A percentile compares a stretch with the other conserved stretches of the same genome.
Conservation (phyloP, 331 rosid genomes). For the Ulmus americana region DNA sequence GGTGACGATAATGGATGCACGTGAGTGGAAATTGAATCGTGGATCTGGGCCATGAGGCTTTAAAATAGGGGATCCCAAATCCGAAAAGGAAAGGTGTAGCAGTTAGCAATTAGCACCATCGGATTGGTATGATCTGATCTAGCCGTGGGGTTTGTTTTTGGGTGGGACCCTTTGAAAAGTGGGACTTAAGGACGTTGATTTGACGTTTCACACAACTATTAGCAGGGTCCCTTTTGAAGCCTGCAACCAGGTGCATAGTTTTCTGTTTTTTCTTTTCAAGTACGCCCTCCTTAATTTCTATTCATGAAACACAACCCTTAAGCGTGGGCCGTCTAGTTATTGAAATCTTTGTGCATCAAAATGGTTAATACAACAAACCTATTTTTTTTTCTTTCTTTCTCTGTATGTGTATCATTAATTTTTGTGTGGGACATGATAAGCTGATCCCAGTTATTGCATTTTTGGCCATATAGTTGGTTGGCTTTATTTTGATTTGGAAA, state of each 20-base stretch:
- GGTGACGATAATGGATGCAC: conserved; percentile 58
- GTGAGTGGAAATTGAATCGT: conserved; percentile 58
- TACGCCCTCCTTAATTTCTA: conserved; percentile 10
- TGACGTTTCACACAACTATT: conserved; percentile 29
- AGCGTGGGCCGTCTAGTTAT: not conserved
- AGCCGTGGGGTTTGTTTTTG: conserved; percentile 14
- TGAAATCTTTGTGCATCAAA: not conserved
- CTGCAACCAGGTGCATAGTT: conserved; percentile 8
- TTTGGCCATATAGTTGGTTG: too few species aligned
- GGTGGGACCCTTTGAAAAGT: conserved; percentile 30
- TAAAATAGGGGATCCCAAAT: conserved; percentile 30
- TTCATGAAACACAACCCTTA: not conserved
- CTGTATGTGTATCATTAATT: too few species aligned
- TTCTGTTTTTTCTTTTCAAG: not conserved
- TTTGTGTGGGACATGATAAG: too few species aligned
- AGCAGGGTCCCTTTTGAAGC: not conserved
- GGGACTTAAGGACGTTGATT: conserved; percentile 29
- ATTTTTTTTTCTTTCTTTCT: too few species aligned
- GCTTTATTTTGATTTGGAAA: too few species aligned
- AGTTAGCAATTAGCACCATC: conserved; percentile 35
- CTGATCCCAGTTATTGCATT: too few species aligned
- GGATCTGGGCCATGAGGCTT: conserved; percentile 62
- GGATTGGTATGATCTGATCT: conserved; percentile 5
- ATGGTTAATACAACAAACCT: too few species aligned
- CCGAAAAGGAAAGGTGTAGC: conserved; percentile 26